These are phyloP conservation scores for Dianthus caryophyllus DNA, from an alignment of 148 eudicot genomes.

Conservation along the genomic window DNA sequence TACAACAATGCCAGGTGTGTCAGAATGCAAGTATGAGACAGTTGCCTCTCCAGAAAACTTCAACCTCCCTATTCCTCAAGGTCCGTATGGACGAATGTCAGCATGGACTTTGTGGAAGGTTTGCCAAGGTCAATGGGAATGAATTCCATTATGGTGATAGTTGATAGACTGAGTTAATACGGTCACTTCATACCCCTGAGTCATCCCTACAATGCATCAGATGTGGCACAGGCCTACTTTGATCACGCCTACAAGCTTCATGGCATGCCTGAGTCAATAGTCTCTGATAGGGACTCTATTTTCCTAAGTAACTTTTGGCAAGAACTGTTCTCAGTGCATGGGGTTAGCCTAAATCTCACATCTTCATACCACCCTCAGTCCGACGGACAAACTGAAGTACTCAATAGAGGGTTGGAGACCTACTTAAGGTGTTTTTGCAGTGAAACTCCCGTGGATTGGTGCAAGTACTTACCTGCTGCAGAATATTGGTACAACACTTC, in stretches of 20 bases:
- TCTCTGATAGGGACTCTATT: neutral
- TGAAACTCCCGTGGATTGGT: neutral
- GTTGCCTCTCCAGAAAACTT: neutral
- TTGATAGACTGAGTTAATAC: too few relatives aligned
- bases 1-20: neutral
- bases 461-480: neutral
- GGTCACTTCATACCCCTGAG: too few relatives aligned
- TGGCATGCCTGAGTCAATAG: too few relatives aligned
- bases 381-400: too few relatives aligned
- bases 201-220: too few relatives aligned
- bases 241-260: too few relatives aligned
- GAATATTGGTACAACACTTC: constrained; percentile 1
- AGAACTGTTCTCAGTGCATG: neutral
- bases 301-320: neutral
- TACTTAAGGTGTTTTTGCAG: neutral
- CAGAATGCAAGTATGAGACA: neutral
- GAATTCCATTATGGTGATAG: too few relatives aligned
- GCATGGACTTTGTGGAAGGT: too few relatives aligned
- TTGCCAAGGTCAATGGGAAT: too few relatives aligned
- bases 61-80: too few relatives aligned
- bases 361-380: neutral
- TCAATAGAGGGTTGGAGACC: too few relatives aligned
- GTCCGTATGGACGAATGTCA: neutral
- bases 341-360: neutral
- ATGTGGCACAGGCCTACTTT: too few relatives aligned